phyloP scores from a whole-genome alignment of 306 rosid species.

The Benincasa hispida region DNA sequence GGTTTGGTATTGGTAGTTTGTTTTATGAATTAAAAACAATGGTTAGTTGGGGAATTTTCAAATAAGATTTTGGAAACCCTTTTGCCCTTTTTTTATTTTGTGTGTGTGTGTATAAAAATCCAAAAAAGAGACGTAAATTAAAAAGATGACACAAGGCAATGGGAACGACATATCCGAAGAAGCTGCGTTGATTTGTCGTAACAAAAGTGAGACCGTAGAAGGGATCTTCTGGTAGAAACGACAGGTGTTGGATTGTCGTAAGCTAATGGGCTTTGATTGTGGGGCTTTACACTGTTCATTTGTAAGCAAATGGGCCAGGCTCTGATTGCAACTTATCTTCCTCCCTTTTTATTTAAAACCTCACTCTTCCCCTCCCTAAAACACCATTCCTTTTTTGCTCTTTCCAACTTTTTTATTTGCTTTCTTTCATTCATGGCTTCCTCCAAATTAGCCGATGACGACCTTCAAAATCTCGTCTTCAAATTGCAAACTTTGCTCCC shows the following conservation, averaged over 20 bases:
- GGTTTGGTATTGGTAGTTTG: not conserved
- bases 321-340: not conserved
- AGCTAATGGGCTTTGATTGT: not conserved
- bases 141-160: too few relatives aligned
- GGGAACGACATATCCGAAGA: not conserved
- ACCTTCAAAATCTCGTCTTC: slow-evolving; percentile 19
- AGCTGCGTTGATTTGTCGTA: not conserved
- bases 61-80: too few relatives aligned
- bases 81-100: too few relatives aligned
- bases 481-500: slow-evolving; percentile 28
- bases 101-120: too few relatives aligned
- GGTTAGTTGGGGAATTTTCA: not conserved
- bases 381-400: not conserved
- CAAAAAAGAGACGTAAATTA: not conserved
- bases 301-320: not conserved
- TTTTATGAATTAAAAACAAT: too few relatives aligned
- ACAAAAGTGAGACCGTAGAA: not conserved
- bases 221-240: not conserved
- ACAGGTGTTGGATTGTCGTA: slow-evolving; percentile 3
- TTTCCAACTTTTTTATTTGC: not conserved
- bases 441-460: slow-evolving; percentile 13
- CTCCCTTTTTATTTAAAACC: not conserved
- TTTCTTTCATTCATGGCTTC: not conserved
- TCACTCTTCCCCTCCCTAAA: not conserved
- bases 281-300: not conserved